Percentiles rank a stretch among this genome's conserved stretches.
Evolutionary conservation across 176 grass and related monocot species (phyloP).

Genomic region (Phyllostachys edulis): DNA sequence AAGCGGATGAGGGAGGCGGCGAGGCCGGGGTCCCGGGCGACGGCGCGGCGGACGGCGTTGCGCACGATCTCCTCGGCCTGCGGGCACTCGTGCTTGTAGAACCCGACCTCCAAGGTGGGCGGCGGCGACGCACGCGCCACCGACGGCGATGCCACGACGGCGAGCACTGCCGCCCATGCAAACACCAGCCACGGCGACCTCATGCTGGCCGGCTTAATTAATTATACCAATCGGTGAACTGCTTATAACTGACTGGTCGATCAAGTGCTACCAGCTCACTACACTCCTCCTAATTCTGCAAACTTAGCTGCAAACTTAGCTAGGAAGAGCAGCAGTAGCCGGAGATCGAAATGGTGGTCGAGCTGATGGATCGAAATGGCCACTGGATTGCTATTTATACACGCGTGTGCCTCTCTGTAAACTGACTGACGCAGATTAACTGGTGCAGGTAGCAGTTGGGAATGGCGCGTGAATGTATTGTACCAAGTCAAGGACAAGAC

Average conservation of each 20-base stretch:
- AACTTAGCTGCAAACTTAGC: too few relatives aligned
- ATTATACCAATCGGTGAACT: background rate
- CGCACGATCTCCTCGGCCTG: constrained; percentile 61
- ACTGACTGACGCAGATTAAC: background rate
- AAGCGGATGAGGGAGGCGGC: constrained; percentile 62
- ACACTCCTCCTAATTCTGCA: background rate
- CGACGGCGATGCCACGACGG: background rate
- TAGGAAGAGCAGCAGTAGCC: background rate
- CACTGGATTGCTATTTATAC: background rate
- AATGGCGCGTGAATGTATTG: background rate
- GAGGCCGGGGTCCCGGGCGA: constrained; percentile 38
- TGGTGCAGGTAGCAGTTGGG: background rate
- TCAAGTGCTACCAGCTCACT: background rate
- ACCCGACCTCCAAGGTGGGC: constrained; percentile 44
- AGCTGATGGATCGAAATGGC: background rate
- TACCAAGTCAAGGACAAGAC: constrained; percentile 30
- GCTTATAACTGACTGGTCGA: background rate
- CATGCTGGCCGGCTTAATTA: background rate
- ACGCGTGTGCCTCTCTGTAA: background rate
- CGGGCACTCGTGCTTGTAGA: constrained; percentile 62
- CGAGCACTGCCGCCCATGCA: constrained; percentile 2
- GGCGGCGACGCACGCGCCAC: background rate
- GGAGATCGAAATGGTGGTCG: background rate
- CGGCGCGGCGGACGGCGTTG: constrained; percentile 39
- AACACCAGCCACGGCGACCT: constrained; percentile 8